Conservation (phyloP, 2,329 filamentous ascomycete species). For the Sporothrix variecibatus region DNA sequence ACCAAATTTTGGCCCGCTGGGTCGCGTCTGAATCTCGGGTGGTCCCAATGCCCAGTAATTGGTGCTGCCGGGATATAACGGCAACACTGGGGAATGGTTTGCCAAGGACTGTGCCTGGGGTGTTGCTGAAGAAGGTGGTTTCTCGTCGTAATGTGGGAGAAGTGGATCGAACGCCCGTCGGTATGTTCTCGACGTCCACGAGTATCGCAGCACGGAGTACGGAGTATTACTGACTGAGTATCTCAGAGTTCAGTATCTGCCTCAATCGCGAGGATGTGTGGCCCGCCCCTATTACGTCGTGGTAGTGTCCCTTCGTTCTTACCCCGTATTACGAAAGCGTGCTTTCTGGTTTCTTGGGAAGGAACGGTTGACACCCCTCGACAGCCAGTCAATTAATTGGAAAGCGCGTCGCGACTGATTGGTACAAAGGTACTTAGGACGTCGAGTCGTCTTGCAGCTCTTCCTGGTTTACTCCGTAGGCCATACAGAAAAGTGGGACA, state of each 20-base stretch:
- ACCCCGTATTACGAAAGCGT: neutral
- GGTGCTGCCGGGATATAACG: neutral
- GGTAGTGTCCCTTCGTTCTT: neutral
- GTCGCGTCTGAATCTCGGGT: neutral
- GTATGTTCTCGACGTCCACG: neutral
- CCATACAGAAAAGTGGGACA: neutral
- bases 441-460: neutral
- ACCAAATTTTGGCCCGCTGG: neutral
- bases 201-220: neutral
- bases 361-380: neutral
- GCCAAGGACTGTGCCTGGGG: neutral
- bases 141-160: neutral
- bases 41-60: neutral
- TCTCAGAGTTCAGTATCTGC: too few relatives aligned
- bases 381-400: neutral
- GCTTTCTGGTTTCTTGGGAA: neutral
- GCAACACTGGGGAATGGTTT: neutral
- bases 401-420: conserved; percentile 4
- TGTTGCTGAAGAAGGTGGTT: neutral
- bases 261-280: neutral
- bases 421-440: neutral
- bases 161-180: neutral
- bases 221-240: neutral
- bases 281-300: neutral
- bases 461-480: neutral